Conservation (phyloP, 192 early-diverging fungal species). For the Ambispora gerdemannii region DNA sequence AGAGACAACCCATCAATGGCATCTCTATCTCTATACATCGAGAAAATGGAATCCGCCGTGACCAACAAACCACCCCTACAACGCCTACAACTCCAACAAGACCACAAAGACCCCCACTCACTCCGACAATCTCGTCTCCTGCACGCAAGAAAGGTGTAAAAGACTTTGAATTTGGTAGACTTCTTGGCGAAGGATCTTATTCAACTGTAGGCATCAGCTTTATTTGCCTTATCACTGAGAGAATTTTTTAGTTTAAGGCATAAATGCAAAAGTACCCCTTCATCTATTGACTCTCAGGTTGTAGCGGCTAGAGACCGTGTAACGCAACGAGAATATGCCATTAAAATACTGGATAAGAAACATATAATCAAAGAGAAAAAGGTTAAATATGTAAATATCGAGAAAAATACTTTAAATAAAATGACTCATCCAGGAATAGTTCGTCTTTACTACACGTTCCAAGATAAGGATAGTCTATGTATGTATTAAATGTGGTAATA, state of each 20-base stretch:
- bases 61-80: neutral
- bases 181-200: constrained; percentile 93
- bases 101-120: constrained; percentile 7
- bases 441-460: constrained; percentile 92
- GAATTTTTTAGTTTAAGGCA: neutral
- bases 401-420: constrained; percentile 83
- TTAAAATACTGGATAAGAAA: constrained; percentile 86
- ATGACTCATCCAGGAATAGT: constrained; percentile 90
- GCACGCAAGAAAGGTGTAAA: constrained; percentile 66
- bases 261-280: no score
- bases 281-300: constrained; percentile 45
- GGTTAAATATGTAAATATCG: constrained; percentile 93
- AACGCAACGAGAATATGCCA: constrained; percentile 72
- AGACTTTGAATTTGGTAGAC: constrained; percentile 84
- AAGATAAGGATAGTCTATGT: constrained; percentile 84
- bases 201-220: constrained; percentile 65
- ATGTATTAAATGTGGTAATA: no score
- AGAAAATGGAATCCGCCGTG: neutral
- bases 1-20: neutral
- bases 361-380: constrained; percentile 95
- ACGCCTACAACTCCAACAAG: constrained; percentile 4
- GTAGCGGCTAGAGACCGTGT: constrained; percentile 71
- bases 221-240: neutral
- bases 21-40: neutral
- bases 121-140: constrained; percentile 16